Evolutionary conservation across 768 basidiomycete species (phyloP).

Genomic region (Rhodosporidiobolus odoratus): DNA sequence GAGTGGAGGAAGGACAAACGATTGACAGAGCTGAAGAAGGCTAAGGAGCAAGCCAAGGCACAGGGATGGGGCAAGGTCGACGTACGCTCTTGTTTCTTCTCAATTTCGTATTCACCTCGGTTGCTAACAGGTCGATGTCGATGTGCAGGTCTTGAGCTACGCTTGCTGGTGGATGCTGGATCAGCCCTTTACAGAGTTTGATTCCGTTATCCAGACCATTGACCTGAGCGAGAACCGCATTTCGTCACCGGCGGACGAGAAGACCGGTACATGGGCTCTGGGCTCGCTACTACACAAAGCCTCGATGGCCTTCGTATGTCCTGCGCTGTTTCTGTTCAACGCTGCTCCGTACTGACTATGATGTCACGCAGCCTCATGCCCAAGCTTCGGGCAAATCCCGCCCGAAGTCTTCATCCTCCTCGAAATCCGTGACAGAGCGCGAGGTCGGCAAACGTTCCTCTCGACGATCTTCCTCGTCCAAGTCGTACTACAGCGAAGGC

Average conservation of each 20-base stretch:
- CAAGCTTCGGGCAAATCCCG: background rate
- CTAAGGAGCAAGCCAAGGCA: background rate
- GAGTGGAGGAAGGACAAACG: background rate
- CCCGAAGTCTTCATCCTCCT: background rate
- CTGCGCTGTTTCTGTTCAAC: background rate
- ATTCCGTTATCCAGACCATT: conserved; percentile 9
- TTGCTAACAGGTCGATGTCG: background rate
- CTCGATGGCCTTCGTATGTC: background rate
- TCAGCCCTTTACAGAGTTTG: conserved; percentile 19
- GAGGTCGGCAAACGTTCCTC: background rate
- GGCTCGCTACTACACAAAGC: no score
- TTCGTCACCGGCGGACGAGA: background rate
- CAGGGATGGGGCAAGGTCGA: background rate
- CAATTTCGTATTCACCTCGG: background rate
- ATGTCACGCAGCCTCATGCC: background rate
- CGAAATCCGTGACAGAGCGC: background rate
- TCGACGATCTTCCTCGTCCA: background rate
- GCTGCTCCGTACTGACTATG: background rate
- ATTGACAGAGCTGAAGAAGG: background rate
- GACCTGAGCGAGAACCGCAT: conserved; percentile 13
- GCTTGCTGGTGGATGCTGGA: background rate
- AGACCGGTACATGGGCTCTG: background rate
- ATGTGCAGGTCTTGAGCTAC: background rate
- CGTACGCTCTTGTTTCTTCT: background rate
- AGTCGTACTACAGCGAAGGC: background rate